Conservation (phyloP, 192 early-diverging fungal species). For the Entophlyctis luteolus region DNA sequence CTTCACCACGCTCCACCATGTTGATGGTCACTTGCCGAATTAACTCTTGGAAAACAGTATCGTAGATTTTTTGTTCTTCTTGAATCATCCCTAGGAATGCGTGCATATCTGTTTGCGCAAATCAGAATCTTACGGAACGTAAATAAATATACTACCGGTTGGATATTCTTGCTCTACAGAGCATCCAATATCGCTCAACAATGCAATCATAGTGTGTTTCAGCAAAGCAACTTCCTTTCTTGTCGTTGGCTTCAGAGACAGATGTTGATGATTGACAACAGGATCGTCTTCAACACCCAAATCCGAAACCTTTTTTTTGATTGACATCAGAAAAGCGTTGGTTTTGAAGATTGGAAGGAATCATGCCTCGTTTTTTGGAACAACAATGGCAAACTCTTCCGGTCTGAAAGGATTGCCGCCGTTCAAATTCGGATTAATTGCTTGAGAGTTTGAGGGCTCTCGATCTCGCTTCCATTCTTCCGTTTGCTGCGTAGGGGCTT, state of each 20-base stretch:
- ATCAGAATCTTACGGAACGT: too few species aligned
- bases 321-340: neutral
- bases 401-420: slow-evolving; percentile 10
- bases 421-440: neutral
- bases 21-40: slow-evolving; percentile 58
- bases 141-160: slow-evolving; percentile 21
- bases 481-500: slow-evolving; percentile 13
- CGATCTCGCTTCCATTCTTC: neutral
- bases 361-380: neutral
- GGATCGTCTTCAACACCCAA: neutral
- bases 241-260: slow-evolving; percentile 35
- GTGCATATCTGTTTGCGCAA: slow-evolving; percentile 48
- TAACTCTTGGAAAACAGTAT: slow-evolving; percentile 54
- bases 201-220: slow-evolving; percentile 50
- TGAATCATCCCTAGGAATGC: slow-evolving; percentile 52
- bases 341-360: neutral
- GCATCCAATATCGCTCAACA: slow-evolving; percentile 47
- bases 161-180: slow-evolving; percentile 47
- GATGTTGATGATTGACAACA: neutral
- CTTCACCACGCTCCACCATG: slow-evolving; percentile 60
- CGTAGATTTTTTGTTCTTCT: slow-evolving; percentile 62
- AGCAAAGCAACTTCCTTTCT: slow-evolving; percentile 55
- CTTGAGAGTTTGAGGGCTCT: neutral
- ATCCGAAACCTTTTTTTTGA: neutral
- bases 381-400: slow-evolving; percentile 10